Base-by-base conservation (phyloP, 768 basidiomycete species). In the Galerina marginata region DNA sequence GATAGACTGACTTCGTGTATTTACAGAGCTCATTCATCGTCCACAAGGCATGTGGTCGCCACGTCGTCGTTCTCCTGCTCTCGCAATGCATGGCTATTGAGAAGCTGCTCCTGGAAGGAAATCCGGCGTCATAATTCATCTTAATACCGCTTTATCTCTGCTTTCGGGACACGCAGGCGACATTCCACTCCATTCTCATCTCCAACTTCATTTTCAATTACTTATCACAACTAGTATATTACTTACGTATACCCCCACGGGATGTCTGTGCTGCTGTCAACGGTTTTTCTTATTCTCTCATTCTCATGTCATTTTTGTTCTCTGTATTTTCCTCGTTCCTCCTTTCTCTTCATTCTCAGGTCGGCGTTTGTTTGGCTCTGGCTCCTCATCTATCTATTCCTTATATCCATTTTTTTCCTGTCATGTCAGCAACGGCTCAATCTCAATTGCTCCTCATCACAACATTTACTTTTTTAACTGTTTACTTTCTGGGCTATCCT, bases 1-100 rank as follows among this genome's bases (percentile, higher is more conserved):
- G 20, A 20, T 20, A 20, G 20, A 20, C 20, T 26, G 4, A 48
- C 44, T 23, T 43, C 53, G 3, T 54, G 29, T 55, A 44, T 39
- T 7, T 44, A 39, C 65, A 92, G 89, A 83, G 80, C 49, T 73
- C 84, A 3, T 90, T 91, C 68, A 69, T 72, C 38, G 80, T 91
- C 56, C 83, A 83, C 56, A 88, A 86, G 58, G 86, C 88, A 1
- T 88, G 88, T 67, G 87, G 88, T 16, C 86, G 89, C 16, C 69
- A 79, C 23, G 87, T 89, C n/a, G 84, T 91, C 59, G 74, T 86
- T 25, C 85, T 89, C 61, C 76, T 92, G 40, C 81, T 92, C 45
- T 76, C 83, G 43, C 86, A 88, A 61, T 91, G 90, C 71, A 83
- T 82, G 69, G 75, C 84, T 33, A 87, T 91, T 59, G 90, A 92